Percentiles rank a stretch among this genome's conserved stretches.
Evolutionary conservation across 2,329 filamentous ascomycete species (phyloP).

Genomic region (Chaetothyriales sp.): DNA sequence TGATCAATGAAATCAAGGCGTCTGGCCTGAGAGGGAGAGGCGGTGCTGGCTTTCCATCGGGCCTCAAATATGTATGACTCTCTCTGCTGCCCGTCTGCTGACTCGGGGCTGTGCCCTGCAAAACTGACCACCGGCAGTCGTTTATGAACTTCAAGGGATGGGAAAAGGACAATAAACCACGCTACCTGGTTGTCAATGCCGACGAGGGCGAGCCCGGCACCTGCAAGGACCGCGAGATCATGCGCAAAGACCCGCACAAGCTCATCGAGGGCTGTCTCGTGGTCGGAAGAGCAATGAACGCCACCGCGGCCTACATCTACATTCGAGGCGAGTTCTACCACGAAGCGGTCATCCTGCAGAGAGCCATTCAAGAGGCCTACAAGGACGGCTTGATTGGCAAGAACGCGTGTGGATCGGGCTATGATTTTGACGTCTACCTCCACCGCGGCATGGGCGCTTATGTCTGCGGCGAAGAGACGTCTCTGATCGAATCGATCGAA

Average conservation of each 20-base stretch:
- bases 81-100: slow-evolving; percentile 12
- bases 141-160: slow-evolving; percentile 99
- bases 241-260: slow-evolving; percentile 99
- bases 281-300: slow-evolving; percentile 96
- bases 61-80: slow-evolving; percentile 83
- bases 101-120: background rate
- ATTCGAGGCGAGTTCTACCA: slow-evolving; percentile 97
- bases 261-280: slow-evolving; percentile 94
- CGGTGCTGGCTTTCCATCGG: slow-evolving; percentile 94
- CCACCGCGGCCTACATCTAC: slow-evolving; percentile 96
- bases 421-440: slow-evolving; percentile 94
- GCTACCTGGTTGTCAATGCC: slow-evolving; percentile 95
- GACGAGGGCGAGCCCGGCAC: slow-evolving; percentile 98
- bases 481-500: slow-evolving; percentile 93
- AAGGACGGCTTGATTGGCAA: slow-evolving; percentile 88
- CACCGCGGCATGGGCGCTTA: slow-evolving; percentile 97
- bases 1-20: slow-evolving; percentile 93
- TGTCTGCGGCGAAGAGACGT: slow-evolving; percentile 96
- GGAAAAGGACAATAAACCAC: slow-evolving; percentile 93
- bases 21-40: slow-evolving; percentile 91
- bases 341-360: slow-evolving; percentile 84
- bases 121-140: slow-evolving; percentile 44
- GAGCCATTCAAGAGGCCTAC: slow-evolving; percentile 96
- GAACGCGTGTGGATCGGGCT: slow-evolving; percentile 92
- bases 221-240: slow-evolving; percentile 98